Conservation (phyloP, 148 eudicot genomes). For the Nyssa sinensis region DNA sequence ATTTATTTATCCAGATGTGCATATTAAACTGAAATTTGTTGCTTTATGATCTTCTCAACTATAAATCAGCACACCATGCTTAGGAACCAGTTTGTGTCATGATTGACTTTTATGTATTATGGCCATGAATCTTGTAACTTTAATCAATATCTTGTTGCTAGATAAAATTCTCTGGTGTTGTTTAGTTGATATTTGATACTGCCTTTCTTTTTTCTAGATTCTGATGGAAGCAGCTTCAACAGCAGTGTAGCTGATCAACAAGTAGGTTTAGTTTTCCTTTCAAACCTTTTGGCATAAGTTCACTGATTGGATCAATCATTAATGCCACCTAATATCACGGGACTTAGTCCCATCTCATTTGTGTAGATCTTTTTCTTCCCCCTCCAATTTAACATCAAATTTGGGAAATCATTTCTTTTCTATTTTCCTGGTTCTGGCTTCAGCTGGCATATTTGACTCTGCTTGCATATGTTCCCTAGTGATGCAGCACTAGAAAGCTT, state of each 20-base stretch:
- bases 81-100: no score
- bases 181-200: background rate
- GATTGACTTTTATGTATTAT: no score
- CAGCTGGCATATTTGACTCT: background rate
- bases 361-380: background rate
- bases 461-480: background rate
- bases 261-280: constrained; percentile 38
- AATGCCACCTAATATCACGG: background rate
- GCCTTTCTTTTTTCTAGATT: constrained; percentile 36
- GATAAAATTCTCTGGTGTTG: no score
- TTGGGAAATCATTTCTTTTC: background rate
- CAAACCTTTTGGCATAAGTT: background rate
- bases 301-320: background rate
- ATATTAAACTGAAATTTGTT: no score
- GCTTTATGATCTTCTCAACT: no score
- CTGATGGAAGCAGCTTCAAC: constrained; percentile 81
- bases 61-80: no score
- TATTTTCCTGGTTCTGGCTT: background rate
- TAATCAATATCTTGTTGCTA: no score
- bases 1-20: no score
- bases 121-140: no score
- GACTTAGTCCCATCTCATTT: background rate
- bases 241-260: constrained; percentile 79
- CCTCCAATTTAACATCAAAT: no score
- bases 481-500: background rate